phyloP scores from a whole-genome alignment of 805 yeast genomes.

The Starmerella stellata region DNA sequence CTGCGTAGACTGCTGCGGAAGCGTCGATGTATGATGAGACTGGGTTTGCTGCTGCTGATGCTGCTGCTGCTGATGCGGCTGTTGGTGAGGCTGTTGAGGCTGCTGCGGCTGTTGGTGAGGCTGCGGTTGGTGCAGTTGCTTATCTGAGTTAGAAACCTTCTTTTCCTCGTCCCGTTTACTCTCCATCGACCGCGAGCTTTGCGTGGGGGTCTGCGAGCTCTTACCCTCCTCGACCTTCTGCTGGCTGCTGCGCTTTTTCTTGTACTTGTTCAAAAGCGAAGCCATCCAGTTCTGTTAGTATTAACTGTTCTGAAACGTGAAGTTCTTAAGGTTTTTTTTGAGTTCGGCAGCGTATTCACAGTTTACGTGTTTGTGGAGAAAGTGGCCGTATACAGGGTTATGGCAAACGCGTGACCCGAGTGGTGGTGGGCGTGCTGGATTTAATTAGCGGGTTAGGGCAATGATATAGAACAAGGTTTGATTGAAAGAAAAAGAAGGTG shows the following conservation, averaged over 20 bases:
- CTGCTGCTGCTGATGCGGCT: constrained; percentile 3
- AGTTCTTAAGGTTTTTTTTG: too few relatives aligned
- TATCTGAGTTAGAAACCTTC: too few relatives aligned
- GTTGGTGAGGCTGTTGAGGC: not conserved
- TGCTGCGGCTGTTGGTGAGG: not conserved
- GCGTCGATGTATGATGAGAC: not conserved
- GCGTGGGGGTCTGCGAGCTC: not conserved
- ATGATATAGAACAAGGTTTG: too few relatives aligned
- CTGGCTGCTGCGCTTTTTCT: constrained; percentile 17
- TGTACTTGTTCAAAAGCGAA: constrained; percentile 13
- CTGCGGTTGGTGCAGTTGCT: not conserved
- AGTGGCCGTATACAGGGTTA: too few relatives aligned
- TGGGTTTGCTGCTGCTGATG: constrained; percentile 2
- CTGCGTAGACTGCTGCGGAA: constrained; percentile 1
- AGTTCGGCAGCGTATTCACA: too few relatives aligned
- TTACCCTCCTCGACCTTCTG: not conserved
- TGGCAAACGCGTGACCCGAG: not conserved
- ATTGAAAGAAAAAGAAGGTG: too few relatives aligned
- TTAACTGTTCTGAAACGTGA: too few relatives aligned
- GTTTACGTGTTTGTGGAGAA: too few relatives aligned
- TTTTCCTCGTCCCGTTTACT: not conserved
- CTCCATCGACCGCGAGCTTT: not conserved
- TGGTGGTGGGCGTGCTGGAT: too few relatives aligned
- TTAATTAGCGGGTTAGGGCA: too few relatives aligned
- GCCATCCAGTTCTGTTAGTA: constrained; percentile 5